phyloP scores from a whole-genome alignment of 495 filamentous ascomycete species.

The Aspergillus nidulans region DNA sequence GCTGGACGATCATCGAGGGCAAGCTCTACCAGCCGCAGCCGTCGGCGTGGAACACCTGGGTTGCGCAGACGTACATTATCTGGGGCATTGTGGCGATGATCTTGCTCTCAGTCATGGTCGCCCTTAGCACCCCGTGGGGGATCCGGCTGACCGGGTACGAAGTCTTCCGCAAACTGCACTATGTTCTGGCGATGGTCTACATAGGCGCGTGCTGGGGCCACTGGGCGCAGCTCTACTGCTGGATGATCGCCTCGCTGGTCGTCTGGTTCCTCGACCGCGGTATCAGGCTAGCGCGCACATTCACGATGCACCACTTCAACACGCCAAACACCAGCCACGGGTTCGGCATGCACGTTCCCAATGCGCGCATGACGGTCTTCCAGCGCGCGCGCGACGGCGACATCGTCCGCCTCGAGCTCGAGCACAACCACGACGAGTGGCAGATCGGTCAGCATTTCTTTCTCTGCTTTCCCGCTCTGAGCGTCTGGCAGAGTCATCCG shows the following conservation, averaged over 20 bases:
- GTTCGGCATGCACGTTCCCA: slow-evolving; percentile 36
- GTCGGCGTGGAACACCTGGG: slow-evolving; percentile 42
- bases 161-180: slow-evolving; percentile 61
- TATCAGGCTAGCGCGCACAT: slow-evolving; percentile 44
- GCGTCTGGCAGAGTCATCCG: slow-evolving; percentile 64
- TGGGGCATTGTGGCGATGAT: slow-evolving; percentile 62
- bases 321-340: slow-evolving; percentile 32
- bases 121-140: slow-evolving; percentile 48
- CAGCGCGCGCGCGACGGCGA: slow-evolving; percentile 46
- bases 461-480: slow-evolving; percentile 54
- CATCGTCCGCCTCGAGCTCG: slow-evolving; percentile 53
- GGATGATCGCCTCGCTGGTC: slow-evolving; percentile 55
- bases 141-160: slow-evolving; percentile 63
- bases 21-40: slow-evolving; percentile 64
- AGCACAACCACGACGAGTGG: slow-evolving; percentile 53
- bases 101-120: slow-evolving; percentile 52
- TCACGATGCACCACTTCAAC: slow-evolving; percentile 46
- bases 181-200: slow-evolving; percentile 60
- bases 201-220: slow-evolving; percentile 66
- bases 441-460: slow-evolving; percentile 63
- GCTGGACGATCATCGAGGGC: slow-evolving; percentile 59
- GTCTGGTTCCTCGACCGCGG: slow-evolving; percentile 54
- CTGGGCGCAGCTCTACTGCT: slow-evolving; percentile 58
- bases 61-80: slow-evolving; percentile 54
- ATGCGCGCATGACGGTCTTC: slow-evolving; percentile 46